These are phyloP conservation scores for Rhodotorula paludigena DNA, from an alignment of 768 basidiomycete species.

Conservation along the genomic window DNA sequence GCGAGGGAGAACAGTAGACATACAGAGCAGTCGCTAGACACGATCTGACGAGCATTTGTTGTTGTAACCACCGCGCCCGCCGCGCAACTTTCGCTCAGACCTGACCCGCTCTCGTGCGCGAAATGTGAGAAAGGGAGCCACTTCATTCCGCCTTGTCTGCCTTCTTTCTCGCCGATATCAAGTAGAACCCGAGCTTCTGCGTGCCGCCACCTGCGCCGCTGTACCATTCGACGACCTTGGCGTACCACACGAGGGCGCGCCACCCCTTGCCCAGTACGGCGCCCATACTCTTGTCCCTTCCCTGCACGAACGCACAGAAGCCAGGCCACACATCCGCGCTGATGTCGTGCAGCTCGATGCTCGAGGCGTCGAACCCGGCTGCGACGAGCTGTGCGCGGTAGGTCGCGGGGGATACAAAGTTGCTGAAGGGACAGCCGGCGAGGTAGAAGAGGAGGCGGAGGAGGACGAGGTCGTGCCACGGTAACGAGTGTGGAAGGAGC, in stretches of 20 bases:
- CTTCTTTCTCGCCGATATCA: constrained; percentile 15
- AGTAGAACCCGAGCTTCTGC: constrained; percentile 9
- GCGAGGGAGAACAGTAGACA: no score
- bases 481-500: constrained; percentile 6
- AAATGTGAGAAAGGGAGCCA: no score
- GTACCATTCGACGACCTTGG: constrained; percentile 28
- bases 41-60: no score
- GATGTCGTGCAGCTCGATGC: constrained; percentile 17
- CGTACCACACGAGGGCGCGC: constrained; percentile 11
- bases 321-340: constrained; percentile 16
- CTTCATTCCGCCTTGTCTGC: background rate
- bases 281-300: background rate
- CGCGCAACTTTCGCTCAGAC: background rate
- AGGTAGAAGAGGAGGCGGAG: constrained; percentile 20
- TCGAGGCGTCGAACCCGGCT: background rate
- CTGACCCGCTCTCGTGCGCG: background rate
- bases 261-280: background rate
- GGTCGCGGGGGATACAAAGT: constrained; percentile 1
- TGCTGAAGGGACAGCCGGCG: constrained; percentile 11
- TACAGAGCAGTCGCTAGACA: no score
- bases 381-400: background rate
- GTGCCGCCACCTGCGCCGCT: background rate
- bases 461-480: constrained; percentile 1
- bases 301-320: constrained; percentile 5
- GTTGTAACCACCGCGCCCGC: background rate